Evolutionary conservation across 345 rosid genomes (phyloP).

Genomic region (Conringia planisiliqua): DNA sequence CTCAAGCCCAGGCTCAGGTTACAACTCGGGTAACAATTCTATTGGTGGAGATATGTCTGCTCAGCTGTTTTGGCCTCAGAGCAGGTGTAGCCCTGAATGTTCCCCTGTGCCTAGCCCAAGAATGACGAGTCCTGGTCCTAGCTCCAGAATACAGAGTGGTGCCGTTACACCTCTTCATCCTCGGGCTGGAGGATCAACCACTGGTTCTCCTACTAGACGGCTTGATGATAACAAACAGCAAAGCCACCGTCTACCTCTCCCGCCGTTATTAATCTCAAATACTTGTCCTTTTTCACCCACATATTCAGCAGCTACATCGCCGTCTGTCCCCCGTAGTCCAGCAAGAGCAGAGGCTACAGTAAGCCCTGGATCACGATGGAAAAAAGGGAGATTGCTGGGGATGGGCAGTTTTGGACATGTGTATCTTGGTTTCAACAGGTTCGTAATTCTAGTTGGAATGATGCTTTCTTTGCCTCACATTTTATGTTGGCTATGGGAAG

Average conservation of each 20-base stretch:
- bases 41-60: conserved; percentile 91
- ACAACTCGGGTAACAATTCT: conserved; percentile 93
- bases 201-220: conserved; percentile 67
- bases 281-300: conserved; percentile 80
- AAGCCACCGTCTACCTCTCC: conserved; percentile 90
- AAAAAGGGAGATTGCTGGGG: conserved; percentile 60
- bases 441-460: neutral
- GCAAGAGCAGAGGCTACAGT: conserved; percentile 73
- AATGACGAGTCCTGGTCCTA: conserved; percentile 96
- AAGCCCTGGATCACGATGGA: conserved; percentile 68
- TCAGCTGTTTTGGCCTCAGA: conserved; percentile 88
- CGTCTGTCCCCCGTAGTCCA: conserved; percentile 96
- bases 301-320: conserved; percentile 87
- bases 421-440: conserved; percentile 73
- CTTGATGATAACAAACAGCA: conserved; percentile 80
- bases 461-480: neutral
- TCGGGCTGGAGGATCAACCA: conserved; percentile 65
- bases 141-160: conserved; percentile 97
- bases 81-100: conserved; percentile 94
- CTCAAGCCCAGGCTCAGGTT: conserved; percentile 96
- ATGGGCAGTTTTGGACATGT: conserved; percentile 69
- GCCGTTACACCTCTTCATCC: conserved; percentile 98
- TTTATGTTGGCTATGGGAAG: neutral
- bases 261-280: conserved; percentile 66
- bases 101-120: conserved; percentile 95